Conservation (phyloP, 192 early-diverging fungal genomes). For the Rhizophagus prolifer region DNA sequence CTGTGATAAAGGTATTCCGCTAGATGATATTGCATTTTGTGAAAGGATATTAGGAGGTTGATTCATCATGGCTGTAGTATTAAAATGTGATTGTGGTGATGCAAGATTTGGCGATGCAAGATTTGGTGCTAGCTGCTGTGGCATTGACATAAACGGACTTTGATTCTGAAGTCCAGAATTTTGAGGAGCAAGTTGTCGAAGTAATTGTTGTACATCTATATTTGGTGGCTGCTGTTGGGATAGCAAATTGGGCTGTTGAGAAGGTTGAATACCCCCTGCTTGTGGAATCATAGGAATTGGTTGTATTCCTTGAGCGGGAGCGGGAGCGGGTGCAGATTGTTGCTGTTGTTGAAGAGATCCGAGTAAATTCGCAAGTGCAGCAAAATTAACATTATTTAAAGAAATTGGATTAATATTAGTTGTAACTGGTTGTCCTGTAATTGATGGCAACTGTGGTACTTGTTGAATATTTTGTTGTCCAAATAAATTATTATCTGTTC, state of each 20-base stretch:
- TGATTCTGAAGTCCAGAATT: slow-evolving; percentile 17
- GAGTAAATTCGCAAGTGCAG: slow-evolving; percentile 31
- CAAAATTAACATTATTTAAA: slow-evolving; percentile 33
- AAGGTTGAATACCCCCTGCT: slow-evolving; percentile 1
- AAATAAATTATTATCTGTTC: slow-evolving; percentile 25
- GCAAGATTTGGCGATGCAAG: slow-evolving; percentile 18
- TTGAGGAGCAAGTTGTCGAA: slow-evolving; percentile 33
- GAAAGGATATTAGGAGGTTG: slow-evolving; percentile 14
- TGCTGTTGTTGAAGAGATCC: slow-evolving; percentile 9
- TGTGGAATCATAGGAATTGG: slow-evolving; percentile 12
- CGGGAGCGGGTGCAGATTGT: background rate
- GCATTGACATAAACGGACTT: slow-evolving; percentile 20
- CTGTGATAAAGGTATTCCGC: slow-evolving; percentile 9
- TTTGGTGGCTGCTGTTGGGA: slow-evolving; percentile 32
- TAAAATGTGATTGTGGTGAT: slow-evolving; percentile 14
- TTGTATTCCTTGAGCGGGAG: slow-evolving; percentile 12
- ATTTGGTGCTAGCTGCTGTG: slow-evolving; percentile 11
- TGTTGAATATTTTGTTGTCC: slow-evolving; percentile 11
- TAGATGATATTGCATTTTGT: slow-evolving; percentile 5
- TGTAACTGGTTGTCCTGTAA: slow-evolving; percentile 4
- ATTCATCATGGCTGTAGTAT: slow-evolving; percentile 6
- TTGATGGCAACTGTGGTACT: slow-evolving; percentile 7
- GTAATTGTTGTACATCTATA: slow-evolving; percentile 30
- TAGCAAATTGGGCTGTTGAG: slow-evolving; percentile 25
- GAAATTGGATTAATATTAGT: slow-evolving; percentile 13